These are phyloP conservation scores for Penicillium paneum DNA, from an alignment of 2,329 filamentous ascomycete genomes.

Conservation along the genomic window DNA sequence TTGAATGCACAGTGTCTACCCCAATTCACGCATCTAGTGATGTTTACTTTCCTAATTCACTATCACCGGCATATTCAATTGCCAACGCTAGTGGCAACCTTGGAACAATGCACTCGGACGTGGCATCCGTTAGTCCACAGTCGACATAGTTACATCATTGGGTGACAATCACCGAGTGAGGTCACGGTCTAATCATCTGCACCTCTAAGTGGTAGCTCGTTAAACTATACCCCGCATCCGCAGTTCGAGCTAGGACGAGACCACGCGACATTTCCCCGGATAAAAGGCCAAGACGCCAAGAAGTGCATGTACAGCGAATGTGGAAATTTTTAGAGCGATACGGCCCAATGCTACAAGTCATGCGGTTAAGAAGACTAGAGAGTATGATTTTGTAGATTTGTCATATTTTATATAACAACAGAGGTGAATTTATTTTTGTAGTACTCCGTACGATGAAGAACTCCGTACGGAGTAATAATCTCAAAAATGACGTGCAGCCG, in stretches of 20 bases:
- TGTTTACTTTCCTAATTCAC: not conserved
- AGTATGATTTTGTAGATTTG: not conserved
- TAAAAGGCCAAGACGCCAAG: conserved; percentile 23
- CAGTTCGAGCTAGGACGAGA: not conserved
- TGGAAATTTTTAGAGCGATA: not conserved
- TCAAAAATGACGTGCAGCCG: conserved; percentile 17
- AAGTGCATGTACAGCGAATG: not conserved
- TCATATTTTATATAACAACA: not conserved
- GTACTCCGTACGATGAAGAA: not conserved
- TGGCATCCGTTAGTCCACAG: not conserved
- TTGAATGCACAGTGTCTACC: not conserved
- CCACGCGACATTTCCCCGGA: conserved; percentile 28
- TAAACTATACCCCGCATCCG: conserved; percentile 24
- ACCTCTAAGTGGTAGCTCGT: not conserved
- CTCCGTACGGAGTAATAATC: not conserved
- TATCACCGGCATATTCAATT: not conserved
- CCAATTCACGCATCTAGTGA: not conserved
- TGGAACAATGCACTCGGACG: not conserved
- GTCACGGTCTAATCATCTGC: not conserved
- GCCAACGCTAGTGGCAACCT: not conserved
- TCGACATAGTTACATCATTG: not conserved
- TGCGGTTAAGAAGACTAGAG: not conserved
- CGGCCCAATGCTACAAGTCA: conserved; percentile 1
- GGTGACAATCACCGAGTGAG: not conserved
- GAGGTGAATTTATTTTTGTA: not conserved